phyloP scores from a whole-genome alignment of 495 filamentous ascomycete species.

The Neurospora tetrasperma region DNA sequence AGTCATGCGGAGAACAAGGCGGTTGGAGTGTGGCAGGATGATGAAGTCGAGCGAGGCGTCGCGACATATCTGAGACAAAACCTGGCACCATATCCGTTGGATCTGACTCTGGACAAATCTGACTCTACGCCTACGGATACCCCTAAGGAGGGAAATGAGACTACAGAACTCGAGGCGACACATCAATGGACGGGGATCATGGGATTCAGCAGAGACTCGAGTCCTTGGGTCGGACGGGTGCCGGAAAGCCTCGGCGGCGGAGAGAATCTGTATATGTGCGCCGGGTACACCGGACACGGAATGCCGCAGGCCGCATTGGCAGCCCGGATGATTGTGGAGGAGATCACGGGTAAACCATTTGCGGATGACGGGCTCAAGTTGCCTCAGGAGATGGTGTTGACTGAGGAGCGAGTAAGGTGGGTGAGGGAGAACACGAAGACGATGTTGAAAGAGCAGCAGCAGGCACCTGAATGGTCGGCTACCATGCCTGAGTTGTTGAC shows the following conservation, averaged over 20 bases:
- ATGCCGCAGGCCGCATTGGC: conserved; percentile 70
- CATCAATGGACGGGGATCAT: conserved; percentile 76
- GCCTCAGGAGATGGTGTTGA: conserved; percentile 39
- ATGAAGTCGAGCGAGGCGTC: conserved; percentile 48
- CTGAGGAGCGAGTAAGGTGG: conserved; percentile 26
- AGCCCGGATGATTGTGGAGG: conserved; percentile 53
- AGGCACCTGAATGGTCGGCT: conserved; percentile 14
- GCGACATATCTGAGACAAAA: conserved; percentile 30
- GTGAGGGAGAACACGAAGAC: conserved; percentile 9
- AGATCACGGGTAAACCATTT: conserved; percentile 40
- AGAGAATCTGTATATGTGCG: conserved; percentile 23
- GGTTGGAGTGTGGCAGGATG: conserved; percentile 48
- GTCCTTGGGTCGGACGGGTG: conserved; percentile 58
- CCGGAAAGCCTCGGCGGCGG: conserved; percentile 33
- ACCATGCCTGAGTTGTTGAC: conserved; percentile 5
- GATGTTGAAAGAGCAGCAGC: not conserved
- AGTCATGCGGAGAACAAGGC: conserved; percentile 32
- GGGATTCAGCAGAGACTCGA: conserved; percentile 60
- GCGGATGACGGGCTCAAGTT: conserved; percentile 11
- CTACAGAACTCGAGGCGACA: conserved; percentile 39
- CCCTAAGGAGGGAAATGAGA: conserved; percentile 8
- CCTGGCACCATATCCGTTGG: conserved; percentile 21
- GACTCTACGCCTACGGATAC: not conserved
- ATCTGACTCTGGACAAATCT: conserved; percentile 5
- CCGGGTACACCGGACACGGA: conserved; percentile 64